Evolutionary conservation across 805 yeast genomes (phyloP).

Genomic region (Komagataella phaffii): DNA sequence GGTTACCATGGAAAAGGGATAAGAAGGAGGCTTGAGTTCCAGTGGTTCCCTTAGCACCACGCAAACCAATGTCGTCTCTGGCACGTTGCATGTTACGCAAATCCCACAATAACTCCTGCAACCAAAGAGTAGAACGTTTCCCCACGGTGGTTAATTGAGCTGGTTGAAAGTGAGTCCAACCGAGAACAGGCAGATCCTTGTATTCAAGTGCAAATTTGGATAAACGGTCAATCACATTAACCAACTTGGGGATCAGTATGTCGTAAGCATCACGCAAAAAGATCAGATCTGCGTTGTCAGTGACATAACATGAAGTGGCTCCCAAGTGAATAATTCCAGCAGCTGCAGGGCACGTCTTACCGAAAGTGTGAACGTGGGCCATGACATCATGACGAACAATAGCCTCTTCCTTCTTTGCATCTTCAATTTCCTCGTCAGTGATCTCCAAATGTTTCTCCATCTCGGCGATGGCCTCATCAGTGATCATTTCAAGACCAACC

Average conservation of each 20-base stretch:
- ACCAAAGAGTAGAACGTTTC: slow-evolving; percentile 94
- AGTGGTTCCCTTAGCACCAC: slow-evolving; percentile 99
- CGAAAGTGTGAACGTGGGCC: slow-evolving; percentile 97
- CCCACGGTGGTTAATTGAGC: slow-evolving; percentile 98
- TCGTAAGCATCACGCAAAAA: slow-evolving; percentile 95
- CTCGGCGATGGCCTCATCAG: slow-evolving; percentile 85
- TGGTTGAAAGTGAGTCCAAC: slow-evolving; percentile 99
- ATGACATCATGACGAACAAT: slow-evolving; percentile 98
- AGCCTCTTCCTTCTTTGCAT: slow-evolving; percentile 88
- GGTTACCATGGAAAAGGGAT: slow-evolving; percentile 91
- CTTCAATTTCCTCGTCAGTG: slow-evolving; percentile 86
- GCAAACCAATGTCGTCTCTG: slow-evolving; percentile 86
- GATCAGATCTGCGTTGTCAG: slow-evolving; percentile 96
- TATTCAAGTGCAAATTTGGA: slow-evolving; percentile 78
- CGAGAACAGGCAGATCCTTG: slow-evolving; percentile 93
- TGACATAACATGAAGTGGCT: slow-evolving; percentile 95
- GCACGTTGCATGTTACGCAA: slow-evolving; percentile 92
- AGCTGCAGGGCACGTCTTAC: slow-evolving; percentile 86
- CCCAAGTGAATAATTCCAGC: slow-evolving; percentile 97
- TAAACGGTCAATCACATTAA: slow-evolving; percentile 87
- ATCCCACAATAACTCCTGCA: slow-evolving; percentile 97
- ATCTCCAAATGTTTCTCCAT: slow-evolving; percentile 67
- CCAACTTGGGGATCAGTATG: slow-evolving; percentile 83
- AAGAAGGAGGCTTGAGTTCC: slow-evolving; percentile 98
- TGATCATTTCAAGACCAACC: slow-evolving; percentile 71